Conservation (phyloP, 139 green algal genomes). For the Chlamydomonas sp. region DNA sequence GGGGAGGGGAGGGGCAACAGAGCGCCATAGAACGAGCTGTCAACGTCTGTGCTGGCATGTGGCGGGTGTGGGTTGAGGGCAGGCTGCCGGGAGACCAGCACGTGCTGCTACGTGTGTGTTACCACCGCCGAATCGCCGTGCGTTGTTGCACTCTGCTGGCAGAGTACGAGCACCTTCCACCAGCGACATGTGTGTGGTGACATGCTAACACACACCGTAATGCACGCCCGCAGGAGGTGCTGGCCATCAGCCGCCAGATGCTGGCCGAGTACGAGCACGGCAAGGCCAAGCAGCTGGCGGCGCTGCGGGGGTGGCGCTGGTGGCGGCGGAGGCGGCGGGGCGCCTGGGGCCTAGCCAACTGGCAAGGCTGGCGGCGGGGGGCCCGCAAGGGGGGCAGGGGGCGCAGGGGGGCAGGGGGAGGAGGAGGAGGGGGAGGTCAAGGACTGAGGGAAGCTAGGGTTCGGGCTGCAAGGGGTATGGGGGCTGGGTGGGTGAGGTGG, state of each 20-base stretch:
- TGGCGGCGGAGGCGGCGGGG: conserved; percentile 3
- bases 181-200: neutral
- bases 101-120: neutral
- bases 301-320: neutral
- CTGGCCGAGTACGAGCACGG: conserved; percentile 30
- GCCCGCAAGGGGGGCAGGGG: neutral
- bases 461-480: no score
- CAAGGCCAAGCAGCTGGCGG: conserved; percentile 14
- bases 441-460: no score
- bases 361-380: neutral
- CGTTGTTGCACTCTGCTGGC: neutral
- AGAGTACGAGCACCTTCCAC: neutral
- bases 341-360: neutral
- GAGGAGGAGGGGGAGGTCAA: conserved; percentile 39
- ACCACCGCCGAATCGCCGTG: neutral
- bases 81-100: neutral
- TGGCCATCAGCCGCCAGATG: conserved; percentile 16
- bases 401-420: neutral
- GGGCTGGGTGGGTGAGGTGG: no score
- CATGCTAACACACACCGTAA: neutral
- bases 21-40: neutral
- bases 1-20: neutral
- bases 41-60: neutral
- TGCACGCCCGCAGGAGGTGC: conserved; percentile 8
- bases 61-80: neutral